Evolutionary conservation across 129 eudicot species (phyloP).

Genomic region (Dittrichia graveolens): DNA sequence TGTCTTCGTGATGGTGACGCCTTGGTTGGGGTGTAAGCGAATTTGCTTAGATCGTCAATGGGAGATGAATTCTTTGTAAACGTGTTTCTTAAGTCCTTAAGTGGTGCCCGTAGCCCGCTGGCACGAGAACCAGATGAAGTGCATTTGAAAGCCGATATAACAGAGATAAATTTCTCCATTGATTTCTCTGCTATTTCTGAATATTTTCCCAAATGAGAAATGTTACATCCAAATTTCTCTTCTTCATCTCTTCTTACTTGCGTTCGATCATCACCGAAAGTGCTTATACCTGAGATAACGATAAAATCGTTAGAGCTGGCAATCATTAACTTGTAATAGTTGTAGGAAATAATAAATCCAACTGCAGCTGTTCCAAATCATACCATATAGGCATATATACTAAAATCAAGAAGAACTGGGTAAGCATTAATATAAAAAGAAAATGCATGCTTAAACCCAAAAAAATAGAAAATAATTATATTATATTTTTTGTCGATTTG

Average conservation of each 20-base stretch:
- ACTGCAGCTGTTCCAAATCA: no score
- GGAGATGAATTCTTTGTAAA: conserved; percentile 43
- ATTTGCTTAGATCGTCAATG: conserved; percentile 29
- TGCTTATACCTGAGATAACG: conserved; percentile 39
- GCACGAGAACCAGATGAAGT: conserved; percentile 89
- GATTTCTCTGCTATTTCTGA: conserved; percentile 89
- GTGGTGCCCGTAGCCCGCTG: conserved; percentile 93
- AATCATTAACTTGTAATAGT: not conserved
- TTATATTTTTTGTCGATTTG: not conserved
- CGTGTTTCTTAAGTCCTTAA: conserved; percentile 71
- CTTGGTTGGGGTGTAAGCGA: conserved; percentile 33
- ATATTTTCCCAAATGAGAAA: conserved; percentile 78
- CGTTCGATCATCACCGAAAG: conserved; percentile 27
- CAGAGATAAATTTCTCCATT: conserved; percentile 72
- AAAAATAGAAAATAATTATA: not conserved
- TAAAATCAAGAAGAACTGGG: not conserved
- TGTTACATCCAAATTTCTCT: conserved; percentile 80
- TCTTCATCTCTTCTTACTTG: conserved; percentile 41
- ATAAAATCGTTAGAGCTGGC: not conserved
- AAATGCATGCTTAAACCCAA: not conserved
- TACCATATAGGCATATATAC: no score
- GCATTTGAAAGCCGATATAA: conserved; percentile 75
- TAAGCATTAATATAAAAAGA: not conserved
- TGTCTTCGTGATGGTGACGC: conserved; percentile 6
- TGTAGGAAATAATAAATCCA: not conserved